Evolutionary conservation across 1,284 basidiomycete genomes (phyloP), one percentile per base, ranked within the genome.

Genomic region (Marasmius sp.): DNA sequence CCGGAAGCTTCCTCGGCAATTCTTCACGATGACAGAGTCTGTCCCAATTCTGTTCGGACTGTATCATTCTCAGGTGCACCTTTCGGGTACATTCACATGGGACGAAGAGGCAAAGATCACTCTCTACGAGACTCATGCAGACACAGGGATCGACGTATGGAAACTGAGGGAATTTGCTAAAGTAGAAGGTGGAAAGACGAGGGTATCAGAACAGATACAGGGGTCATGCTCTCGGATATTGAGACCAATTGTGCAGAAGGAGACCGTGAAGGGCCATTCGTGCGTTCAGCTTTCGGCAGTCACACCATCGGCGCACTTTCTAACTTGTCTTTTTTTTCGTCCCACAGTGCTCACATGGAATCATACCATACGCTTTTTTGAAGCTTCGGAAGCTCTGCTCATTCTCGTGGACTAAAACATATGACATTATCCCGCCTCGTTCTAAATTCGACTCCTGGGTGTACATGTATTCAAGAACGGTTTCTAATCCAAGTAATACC

Each of bases 1-100:
- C 33, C 49, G 53, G 27, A 54, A 52, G 18, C 62, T 73, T n/a
- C 67, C 70, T 18, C 69, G 76, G 4, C 75, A 73, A 57, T 67
- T 67, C 57, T 76, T 76, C 64, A 67, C 54, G 11, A 63, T 77
- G 60, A 67, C 67, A 36, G 76, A 78, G 62, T 71, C 68, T 4
- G 67, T 78, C 8, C 69, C 75, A 11, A 27, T 77, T 10, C 16
- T 75, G 10, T 74, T 75, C 60, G 74, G 73, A 16, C 47, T 74
- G 1, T 48, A 72, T 58, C 69, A 69, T 20, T 65, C 48, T 18
- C 62, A 67, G 14, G 71, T 78, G 4, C 54, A 64, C 7, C 51
- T 77, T 34, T 58, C 56, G 36, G 77, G 75, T 1, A 73, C 72
- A 9, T 62, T 77, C 10, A 73, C 75, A 1, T 77, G 73, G 74